Conservation (phyloP, 805 yeast genomes). For the Cyberlindnera sargentensis region DNA sequence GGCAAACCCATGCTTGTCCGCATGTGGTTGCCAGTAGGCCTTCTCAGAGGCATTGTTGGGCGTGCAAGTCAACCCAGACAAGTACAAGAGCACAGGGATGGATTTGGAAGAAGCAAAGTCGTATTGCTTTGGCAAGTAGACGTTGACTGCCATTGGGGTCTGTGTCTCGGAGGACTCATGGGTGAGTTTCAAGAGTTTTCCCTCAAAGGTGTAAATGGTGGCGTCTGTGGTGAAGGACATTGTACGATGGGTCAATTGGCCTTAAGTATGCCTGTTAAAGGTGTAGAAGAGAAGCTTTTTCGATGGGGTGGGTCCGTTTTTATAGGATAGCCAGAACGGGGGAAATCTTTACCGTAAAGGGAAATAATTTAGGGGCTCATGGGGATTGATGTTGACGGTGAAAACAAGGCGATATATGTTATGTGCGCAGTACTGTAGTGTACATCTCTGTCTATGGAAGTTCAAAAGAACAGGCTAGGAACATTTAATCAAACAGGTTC, state of each 20-base stretch:
- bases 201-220: constrained; percentile 51
- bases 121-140: constrained; percentile 64
- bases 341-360: background rate
- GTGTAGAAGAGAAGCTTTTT: background rate
- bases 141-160: constrained; percentile 77
- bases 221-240: constrained; percentile 21
- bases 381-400: too few relatives aligned
- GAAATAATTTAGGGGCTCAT: background rate
- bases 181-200: constrained; percentile 64
- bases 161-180: constrained; percentile 63
- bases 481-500: too few relatives aligned
- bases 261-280: background rate
- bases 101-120: constrained; percentile 22
- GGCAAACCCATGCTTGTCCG: constrained; percentile 77
- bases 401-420: too few relatives aligned
- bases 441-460: too few relatives aligned
- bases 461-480: too few relatives aligned
- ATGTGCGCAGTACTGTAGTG: too few relatives aligned
- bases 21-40: constrained; percentile 79
- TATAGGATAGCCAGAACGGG: background rate
- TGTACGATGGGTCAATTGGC: background rate
- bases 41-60: constrained; percentile 93
- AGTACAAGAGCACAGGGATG: constrained; percentile 70
- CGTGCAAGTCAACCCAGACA: constrained; percentile 89
- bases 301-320: background rate